Conservation (phyloP, 2,329 filamentous ascomycete genomes). For the Incumbomyces lentus region DNA sequence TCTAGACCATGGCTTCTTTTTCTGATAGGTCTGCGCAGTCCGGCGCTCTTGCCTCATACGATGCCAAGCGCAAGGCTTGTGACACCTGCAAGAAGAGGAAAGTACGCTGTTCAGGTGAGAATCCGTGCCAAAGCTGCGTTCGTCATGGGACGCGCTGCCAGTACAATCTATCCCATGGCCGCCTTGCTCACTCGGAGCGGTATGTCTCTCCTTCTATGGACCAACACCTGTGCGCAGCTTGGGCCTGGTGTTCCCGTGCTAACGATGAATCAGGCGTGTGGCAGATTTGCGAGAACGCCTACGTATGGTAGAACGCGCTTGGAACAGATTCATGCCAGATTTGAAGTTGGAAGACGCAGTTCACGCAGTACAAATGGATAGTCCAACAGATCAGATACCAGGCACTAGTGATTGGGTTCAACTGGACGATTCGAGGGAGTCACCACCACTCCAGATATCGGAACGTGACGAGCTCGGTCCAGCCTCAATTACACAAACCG, state of each 20-base stretch:
- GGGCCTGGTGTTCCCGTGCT: background rate
- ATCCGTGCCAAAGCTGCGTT: conserved; percentile 9
- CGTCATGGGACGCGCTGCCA: conserved; percentile 3
- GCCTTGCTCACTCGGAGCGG: background rate
- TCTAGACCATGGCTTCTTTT: too few relatives aligned
- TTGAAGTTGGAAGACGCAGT: background rate
- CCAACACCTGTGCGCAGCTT: too few relatives aligned
- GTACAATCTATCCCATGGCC: background rate
- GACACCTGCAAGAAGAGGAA: conserved; percentile 10
- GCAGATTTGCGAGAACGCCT: background rate
- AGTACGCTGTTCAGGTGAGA: conserved; percentile 11
- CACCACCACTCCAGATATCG: background rate
- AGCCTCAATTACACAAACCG: background rate
- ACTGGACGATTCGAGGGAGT: background rate
- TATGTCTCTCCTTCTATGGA: background rate
- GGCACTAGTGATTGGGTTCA: background rate
- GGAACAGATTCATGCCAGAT: conserved; percentile 4
- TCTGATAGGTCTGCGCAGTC: background rate
- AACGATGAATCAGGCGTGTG: background rate
- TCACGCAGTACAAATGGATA: background rate
- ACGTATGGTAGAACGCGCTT: conserved; percentile 2
- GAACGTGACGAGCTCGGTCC: background rate
- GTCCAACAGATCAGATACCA: background rate
- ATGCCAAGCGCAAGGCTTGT: background rate
- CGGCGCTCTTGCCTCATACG: background rate